Evolutionary conservation across 805 yeast species (phyloP), one percentile per base, ranked within the genome.

Genomic region (Yamadazyma sp.): DNA sequence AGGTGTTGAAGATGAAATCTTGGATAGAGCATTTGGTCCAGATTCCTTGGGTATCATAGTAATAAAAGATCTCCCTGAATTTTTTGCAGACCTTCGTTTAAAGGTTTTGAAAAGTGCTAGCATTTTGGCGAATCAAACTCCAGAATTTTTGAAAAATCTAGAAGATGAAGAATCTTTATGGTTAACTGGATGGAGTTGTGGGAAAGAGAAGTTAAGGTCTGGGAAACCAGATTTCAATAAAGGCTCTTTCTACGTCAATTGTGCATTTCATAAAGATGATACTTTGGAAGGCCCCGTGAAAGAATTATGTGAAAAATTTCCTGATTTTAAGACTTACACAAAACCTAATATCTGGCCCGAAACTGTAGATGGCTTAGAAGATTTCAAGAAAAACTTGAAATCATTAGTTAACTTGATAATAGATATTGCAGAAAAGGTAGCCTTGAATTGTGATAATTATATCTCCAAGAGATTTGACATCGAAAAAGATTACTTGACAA

Each of bases 101-200:
- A 58, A 53, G 33, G 80, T 75, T 10, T 55, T 78, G 19, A 48
- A 52, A 20, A 58, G 63, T 27, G 70, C 76, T 3, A 59, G 73
- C 3, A 47, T 50, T 17, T 53, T 76, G 18, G 74, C 76, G 13
- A 53, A 53, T 25, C 56, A 72, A 3, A 63, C 73, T 1, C 35
- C 34, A 7, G 48, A 48, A 2, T 50, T 53, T 7, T 54, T 76
- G 23, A 50, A 47, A 3, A 30, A 43, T 12, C 56, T 76, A 35
- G 81, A 76, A 44, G 59, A 58, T 16, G 71, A 70, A 12, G 77
- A 73, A 33, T 67, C 76, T 0, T 57, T 53, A 42, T 78, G 77
- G 73, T 55, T 75, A 6, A 70, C 73, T 1, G 84, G 82, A 1
- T 78, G 82, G 82, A 76, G 82, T 7, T 52, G 75, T 16, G 82